phyloP scores from a whole-genome alignment of 805 yeast species.

The Hyphopichia homilentoma region DNA sequence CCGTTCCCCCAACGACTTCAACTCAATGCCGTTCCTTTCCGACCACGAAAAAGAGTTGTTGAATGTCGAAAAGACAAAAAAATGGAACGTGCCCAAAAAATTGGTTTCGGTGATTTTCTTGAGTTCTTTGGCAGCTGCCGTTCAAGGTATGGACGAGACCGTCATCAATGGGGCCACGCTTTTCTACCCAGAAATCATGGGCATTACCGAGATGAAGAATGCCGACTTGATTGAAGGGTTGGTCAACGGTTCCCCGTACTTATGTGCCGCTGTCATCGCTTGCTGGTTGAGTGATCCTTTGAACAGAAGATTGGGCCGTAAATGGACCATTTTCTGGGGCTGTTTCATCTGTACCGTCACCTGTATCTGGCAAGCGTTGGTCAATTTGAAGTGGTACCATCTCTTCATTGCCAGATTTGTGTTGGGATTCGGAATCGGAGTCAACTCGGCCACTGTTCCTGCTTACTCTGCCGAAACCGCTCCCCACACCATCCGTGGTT shows the following conservation, averaged over 20 bases:
- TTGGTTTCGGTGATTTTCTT: constrained; percentile 46
- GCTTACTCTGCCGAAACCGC: constrained; percentile 53
- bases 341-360: constrained; percentile 52
- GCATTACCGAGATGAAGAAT: constrained; percentile 38
- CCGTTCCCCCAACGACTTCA: constrained; percentile 44
- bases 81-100: constrained; percentile 38
- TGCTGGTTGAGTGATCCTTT: constrained; percentile 52
- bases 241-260: constrained; percentile 55
- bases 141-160: constrained; percentile 65
- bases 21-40: constrained; percentile 43
- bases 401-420: constrained; percentile 48
- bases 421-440: constrained; percentile 57
- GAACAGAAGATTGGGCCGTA: constrained; percentile 49
- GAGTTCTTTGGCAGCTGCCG: constrained; percentile 57
- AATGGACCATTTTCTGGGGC: constrained; percentile 50
- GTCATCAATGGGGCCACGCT: constrained; percentile 58
- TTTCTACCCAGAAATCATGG: constrained; percentile 49
- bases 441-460: constrained; percentile 58
- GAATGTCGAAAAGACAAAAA: constrained; percentile 35
- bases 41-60: constrained; percentile 39
- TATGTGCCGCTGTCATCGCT: constrained; percentile 48
- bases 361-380: constrained; percentile 59
- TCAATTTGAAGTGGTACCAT: constrained; percentile 46
- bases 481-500: constrained; percentile 51
- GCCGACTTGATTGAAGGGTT: constrained; percentile 50